Percentiles rank a stretch among this genome's conserved stretches.
Evolutionary conservation across 257 asterid genomes (phyloP).

Genomic region (Solanum rostratum): DNA sequence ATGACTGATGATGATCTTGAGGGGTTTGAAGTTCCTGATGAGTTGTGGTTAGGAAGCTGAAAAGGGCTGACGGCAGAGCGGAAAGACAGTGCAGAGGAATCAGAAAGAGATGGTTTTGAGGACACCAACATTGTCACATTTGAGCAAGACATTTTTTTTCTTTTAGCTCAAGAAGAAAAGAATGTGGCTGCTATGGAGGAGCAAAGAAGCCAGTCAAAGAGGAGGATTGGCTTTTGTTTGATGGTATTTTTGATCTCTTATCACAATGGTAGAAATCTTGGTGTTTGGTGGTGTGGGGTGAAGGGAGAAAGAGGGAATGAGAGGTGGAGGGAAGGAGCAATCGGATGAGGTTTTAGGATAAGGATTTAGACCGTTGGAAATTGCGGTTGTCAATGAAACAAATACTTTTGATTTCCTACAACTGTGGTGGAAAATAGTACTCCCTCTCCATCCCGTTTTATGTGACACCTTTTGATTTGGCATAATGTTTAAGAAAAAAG

Average conservation of each 20-base stretch:
- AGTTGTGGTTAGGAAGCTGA: conserved; percentile 34
- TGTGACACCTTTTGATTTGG: too few relatives aligned
- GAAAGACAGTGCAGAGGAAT: conserved; percentile 47
- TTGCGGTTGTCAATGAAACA: conserved; percentile 13
- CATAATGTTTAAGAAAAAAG: too few relatives aligned
- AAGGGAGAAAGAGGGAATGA: conserved; percentile 26
- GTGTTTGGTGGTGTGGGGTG: conserved; percentile 28
- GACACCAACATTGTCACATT: conserved; percentile 68
- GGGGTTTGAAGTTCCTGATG: conserved; percentile 23
- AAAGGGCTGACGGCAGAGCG: conserved; percentile 54
- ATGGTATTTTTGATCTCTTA: conserved; percentile 12
- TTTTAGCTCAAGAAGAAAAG: background rate
- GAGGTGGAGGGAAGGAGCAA: conserved; percentile 55
- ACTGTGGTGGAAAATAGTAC: background rate
- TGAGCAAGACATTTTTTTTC: conserved; percentile 58
- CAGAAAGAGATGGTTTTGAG: conserved; percentile 62
- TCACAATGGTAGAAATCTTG: conserved; percentile 19
- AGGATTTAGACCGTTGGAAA: conserved; percentile 47
- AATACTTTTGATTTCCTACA: background rate
- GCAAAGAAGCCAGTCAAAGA: conserved; percentile 1
- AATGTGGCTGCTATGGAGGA: conserved; percentile 24
- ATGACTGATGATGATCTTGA: conserved; percentile 37
- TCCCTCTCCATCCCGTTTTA: too few relatives aligned
- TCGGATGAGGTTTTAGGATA: conserved; percentile 79
- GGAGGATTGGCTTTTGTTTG: conserved; percentile 4